Evolutionary conservation across 2,329 filamentous ascomycete genomes (phyloP), one percentile per base, ranked within the genome.

Genomic region (Aspergillus intermedius): DNA sequence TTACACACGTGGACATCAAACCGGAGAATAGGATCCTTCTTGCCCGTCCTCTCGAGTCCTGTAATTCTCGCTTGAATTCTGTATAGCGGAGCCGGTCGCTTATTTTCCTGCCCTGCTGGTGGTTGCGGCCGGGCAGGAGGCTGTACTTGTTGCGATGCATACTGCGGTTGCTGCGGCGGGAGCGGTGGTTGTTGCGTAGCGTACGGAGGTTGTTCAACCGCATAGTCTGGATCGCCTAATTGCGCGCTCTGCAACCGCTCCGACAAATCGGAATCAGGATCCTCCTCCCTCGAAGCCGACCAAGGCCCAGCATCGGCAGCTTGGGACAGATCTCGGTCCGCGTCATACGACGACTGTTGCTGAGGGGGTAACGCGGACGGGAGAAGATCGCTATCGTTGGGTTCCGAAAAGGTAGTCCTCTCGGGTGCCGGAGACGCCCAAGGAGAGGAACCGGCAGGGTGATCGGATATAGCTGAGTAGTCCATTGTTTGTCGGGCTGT

Each of bases 31-130:
- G 91, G 90, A 62, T 98, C 93, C 71, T 97, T 98, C 70, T 94
- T 90, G 52, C 91, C 91, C 3, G 88, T 93, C 51, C 93, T 80
- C 73, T 98, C 93, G 43, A 98, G 75, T 2, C 87, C 90, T 1
- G 91, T 96, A 54, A 98, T 90, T 75, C 97, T 98, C 42, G 87
- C 90, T 66, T 95, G 90, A 34, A 98, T 79, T 70, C 88, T 91
- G 70, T 87, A 91, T 53, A 86, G 81, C 23, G 87, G 84, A 47
- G 81, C 79, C 40, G 80, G 73, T 67, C 64, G 70, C 41, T 64
- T 64, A 34, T 63, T 55, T 45, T 62, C 57, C 44, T 68, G 67
- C 50, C 66, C 60, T 45, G 67, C 56, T 45, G 67, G 67, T 12
- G 64, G 66, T 52, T 76, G 74, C 56, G 79, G 77, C 60, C 75